These are phyloP conservation scores for Venustampulla echinocandica DNA, from an alignment of 495 filamentous ascomycete species.

Conservation along the genomic window DNA sequence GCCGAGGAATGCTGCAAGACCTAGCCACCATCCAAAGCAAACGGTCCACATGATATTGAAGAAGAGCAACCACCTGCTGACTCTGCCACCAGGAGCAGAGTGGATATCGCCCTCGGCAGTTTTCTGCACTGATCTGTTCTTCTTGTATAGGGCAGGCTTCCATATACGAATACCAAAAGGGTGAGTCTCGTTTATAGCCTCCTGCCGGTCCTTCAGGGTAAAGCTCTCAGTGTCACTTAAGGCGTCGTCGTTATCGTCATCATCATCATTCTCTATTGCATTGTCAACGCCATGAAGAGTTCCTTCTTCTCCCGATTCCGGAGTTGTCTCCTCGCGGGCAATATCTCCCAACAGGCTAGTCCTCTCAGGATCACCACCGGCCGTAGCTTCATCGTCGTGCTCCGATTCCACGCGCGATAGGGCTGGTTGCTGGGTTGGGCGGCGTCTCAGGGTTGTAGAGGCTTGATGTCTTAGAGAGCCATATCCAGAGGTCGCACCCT, in stretches of 20 bases:
- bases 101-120: conserved; percentile 96
- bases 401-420: conserved; percentile 50
- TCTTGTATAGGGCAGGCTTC: conserved; percentile 98
- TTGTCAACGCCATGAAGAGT: conserved; percentile 25
- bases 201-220: conserved; percentile 84
- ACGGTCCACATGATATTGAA: conserved; percentile 89
- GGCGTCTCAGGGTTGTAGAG: conserved; percentile 60
- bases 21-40: conserved; percentile 96
- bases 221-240: conserved; percentile 76
- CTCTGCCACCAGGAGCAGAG: conserved; percentile 81
- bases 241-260: conserved; percentile 45
- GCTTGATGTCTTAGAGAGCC: conserved; percentile 37
- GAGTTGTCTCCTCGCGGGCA: conserved; percentile 19
- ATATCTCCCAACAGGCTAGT: conserved; percentile 11
- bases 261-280: conserved; percentile 15
- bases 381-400: conserved; percentile 34
- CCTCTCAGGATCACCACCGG: conserved; percentile 29
- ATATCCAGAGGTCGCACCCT: conserved; percentile 25
- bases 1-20: conserved; percentile 61
- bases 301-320: conserved; percentile 22
- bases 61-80: conserved; percentile 71
- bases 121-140: conserved; percentile 89
- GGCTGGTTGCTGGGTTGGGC: conserved; percentile 47
- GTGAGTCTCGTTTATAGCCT: conserved; percentile 98
- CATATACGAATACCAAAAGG: conserved; percentile 97